phyloP scores from a whole-genome alignment of 768 basidiomycete species.

The Amanita subjunquillea region DNA sequence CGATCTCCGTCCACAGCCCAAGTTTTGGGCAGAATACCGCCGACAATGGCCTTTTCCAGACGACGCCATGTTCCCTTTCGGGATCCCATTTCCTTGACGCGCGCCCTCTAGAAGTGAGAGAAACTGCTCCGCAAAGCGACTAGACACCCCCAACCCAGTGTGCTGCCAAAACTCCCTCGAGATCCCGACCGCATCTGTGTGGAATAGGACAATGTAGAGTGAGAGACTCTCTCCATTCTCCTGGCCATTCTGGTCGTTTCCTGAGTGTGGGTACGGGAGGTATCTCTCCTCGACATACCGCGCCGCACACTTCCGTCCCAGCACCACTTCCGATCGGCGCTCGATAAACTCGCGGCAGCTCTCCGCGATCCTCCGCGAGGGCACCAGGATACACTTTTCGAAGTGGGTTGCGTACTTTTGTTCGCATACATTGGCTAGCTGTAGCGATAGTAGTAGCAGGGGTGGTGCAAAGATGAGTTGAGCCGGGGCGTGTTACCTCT shows the following conservation, averaged over 20 bases:
- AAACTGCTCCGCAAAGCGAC: constrained; percentile 77
- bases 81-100: constrained; percentile 8
- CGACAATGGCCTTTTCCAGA: constrained; percentile 37
- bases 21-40: constrained; percentile 41
- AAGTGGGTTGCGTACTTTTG: constrained; percentile 63
- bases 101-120: constrained; percentile 51
- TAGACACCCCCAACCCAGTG: constrained; percentile 82
- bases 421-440: constrained; percentile 75
- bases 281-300: constrained; percentile 28
- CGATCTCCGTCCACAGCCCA: neutral
- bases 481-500: too few relatives aligned
- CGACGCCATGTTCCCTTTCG: constrained; percentile 12
- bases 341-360: constrained; percentile 69
- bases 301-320: constrained; percentile 14
- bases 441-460: neutral
- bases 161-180: constrained; percentile 98
- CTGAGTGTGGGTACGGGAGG: constrained; percentile 12
- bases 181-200: constrained; percentile 41
- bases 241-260: constrained; percentile 14
- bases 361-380: constrained; percentile 62
- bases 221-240: constrained; percentile 27
- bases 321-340: constrained; percentile 28
- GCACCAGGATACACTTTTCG: constrained; percentile 75
- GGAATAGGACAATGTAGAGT: constrained; percentile 79
- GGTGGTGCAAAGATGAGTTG: too few relatives aligned